These are phyloP conservation scores for Aspergillus nanangensis DNA, from an alignment of 495 filamentous ascomycete genomes.

Conservation along the genomic window DNA sequence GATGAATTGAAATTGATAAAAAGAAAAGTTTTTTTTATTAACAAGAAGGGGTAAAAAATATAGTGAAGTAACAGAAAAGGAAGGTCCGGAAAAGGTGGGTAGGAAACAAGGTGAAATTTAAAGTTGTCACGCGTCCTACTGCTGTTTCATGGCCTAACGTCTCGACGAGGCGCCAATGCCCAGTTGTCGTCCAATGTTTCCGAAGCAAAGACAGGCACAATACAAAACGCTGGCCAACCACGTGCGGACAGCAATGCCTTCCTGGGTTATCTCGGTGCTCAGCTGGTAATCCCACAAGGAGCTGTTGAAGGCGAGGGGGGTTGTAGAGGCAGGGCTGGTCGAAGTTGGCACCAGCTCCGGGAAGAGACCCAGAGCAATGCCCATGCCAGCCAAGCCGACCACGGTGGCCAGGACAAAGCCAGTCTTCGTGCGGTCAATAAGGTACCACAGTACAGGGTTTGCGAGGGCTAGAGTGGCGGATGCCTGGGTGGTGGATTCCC, in stretches of 20 bases:
- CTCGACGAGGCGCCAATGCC: conserved; percentile 40
- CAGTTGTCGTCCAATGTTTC: conserved; percentile 84
- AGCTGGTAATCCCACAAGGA: conserved; percentile 38
- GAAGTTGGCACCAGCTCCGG: conserved; percentile 69
- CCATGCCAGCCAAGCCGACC: conserved; percentile 71
- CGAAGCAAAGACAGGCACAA: conserved; percentile 92
- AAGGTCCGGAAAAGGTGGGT: too few relatives aligned
- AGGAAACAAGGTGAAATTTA: too few relatives aligned
- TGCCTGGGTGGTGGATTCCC: conserved; percentile 90
- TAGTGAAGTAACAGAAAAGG: neutral
- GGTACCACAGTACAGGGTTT: conserved; percentile 93
- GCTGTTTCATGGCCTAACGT: conserved; percentile 19
- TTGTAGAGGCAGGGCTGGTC: conserved; percentile 39
- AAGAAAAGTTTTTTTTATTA: too few relatives aligned
- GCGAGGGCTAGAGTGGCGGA: conserved; percentile 86
- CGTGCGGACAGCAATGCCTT: conserved; percentile 71
- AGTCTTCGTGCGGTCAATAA: conserved; percentile 83
- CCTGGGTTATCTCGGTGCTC: conserved; percentile 58
- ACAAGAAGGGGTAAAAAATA: neutral
- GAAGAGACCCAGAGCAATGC: conserved; percentile 64
- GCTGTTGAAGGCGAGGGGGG: conserved; percentile 23
- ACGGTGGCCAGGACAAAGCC: conserved; percentile 72
- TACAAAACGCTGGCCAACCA: conserved; percentile 94
- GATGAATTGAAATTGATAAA: neutral
- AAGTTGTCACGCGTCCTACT: too few relatives aligned